A percentile compares a stretch with the other conserved stretches of the same genome.
These are phyloP conservation scores for Trametes cubensis DNA, from an alignment of 768 basidiomycete genomes.

Conservation along the genomic window DNA sequence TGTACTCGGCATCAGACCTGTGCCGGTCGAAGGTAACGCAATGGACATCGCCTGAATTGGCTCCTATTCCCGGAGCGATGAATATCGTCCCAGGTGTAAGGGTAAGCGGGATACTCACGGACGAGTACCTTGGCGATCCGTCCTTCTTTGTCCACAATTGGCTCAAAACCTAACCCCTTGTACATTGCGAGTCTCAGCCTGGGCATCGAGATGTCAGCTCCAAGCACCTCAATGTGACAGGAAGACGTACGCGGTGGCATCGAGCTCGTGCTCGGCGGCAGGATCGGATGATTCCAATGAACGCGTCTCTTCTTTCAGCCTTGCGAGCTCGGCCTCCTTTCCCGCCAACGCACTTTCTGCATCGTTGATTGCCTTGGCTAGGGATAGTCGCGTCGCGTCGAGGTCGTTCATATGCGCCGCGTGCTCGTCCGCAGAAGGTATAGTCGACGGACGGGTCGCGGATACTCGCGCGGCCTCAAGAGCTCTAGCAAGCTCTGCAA, in stretches of 20 bases:
- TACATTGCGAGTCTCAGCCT: slow-evolving; percentile 72
- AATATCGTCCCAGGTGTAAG: not conserved
- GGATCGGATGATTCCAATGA: slow-evolving; percentile 70
- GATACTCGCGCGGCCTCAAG: slow-evolving; percentile 74
- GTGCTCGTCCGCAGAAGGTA: slow-evolving; percentile 70
- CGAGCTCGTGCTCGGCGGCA: slow-evolving; percentile 71
- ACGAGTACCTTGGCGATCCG: slow-evolving; percentile 63
- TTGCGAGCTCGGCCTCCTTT: slow-evolving; percentile 70
- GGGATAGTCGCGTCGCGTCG: slow-evolving; percentile 61
- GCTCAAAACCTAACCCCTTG: slow-evolving; percentile 73
- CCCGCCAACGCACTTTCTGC: slow-evolving; percentile 64
- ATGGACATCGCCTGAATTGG: slow-evolving; percentile 46
- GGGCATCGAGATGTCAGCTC: not conserved
- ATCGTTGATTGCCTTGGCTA: slow-evolving; percentile 77
- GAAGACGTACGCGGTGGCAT: slow-evolving; percentile 62
- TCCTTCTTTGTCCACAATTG: slow-evolving; percentile 57
- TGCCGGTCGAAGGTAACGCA: slow-evolving; percentile 35
- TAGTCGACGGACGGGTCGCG: slow-evolving; percentile 65
- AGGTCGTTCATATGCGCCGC: slow-evolving; percentile 62
- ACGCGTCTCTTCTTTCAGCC: slow-evolving; percentile 65
- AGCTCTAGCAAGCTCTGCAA: slow-evolving; percentile 59
- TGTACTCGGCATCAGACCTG: slow-evolving; percentile 34
- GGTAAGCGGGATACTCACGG: slow-evolving; percentile 47
- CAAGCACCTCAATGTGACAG: not conserved
- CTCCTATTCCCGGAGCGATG: slow-evolving; percentile 40